phyloP scores from a whole-genome alignment of 768 basidiomycete genomes.

The Boletus vermiculosoides region DNA sequence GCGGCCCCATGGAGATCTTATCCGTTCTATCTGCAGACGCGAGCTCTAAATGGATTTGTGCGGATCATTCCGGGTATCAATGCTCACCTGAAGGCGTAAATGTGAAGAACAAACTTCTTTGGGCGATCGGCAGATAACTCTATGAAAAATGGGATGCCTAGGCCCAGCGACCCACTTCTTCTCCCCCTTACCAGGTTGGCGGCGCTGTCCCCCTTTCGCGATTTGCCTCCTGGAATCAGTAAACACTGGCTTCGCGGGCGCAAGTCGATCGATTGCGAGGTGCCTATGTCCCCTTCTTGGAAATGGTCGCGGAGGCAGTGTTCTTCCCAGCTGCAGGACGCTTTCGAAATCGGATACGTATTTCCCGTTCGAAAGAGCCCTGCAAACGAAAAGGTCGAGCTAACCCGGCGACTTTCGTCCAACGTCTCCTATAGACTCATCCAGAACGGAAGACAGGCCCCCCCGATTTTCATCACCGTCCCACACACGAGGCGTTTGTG shows the following conservation, averaged over 20 bases:
- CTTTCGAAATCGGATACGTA: neutral
- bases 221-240: neutral
- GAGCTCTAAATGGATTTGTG: conserved; percentile 15
- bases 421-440: neutral
- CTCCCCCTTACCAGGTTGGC: neutral
- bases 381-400: neutral
- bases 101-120: conserved; percentile 14
- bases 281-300: neutral
- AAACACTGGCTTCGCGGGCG: conserved; percentile 1
- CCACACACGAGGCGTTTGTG: conserved; percentile 23
- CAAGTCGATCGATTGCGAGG: neutral
- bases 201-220: neutral
- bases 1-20: conserved; percentile 13
- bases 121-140: conserved; percentile 12
- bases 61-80: conserved; percentile 31
- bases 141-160: neutral
- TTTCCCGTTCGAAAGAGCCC: neutral
- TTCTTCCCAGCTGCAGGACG: conserved; percentile 6
- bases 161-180: conserved; percentile 6
- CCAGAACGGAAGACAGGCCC: conserved; percentile 2
- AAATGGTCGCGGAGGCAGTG: neutral
- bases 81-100: conserved; percentile 14
- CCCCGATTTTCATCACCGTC: neutral
- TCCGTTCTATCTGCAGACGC: conserved; percentile 25
- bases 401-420: neutral